Conservation (phyloP, 1,284 basidiomycete genomes). For the Cryptococcus sp. region DNA sequence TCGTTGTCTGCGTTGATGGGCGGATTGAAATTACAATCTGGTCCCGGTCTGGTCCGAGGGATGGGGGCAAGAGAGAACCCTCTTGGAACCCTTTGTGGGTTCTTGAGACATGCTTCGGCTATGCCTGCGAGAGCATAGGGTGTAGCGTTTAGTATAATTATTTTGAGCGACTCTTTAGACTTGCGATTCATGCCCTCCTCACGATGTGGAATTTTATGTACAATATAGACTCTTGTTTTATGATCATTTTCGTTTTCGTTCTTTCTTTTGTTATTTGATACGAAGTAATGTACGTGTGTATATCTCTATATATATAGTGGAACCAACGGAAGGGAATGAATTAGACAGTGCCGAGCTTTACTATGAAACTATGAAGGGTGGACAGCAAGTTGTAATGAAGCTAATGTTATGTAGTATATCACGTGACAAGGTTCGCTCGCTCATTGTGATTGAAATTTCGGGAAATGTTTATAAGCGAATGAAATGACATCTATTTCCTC, state of each 20-base stretch:
- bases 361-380: too few species aligned
- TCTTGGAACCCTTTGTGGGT: slow-evolving; percentile 27
- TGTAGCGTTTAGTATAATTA: not conserved
- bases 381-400: too few species aligned
- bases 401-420: too few species aligned
- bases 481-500: too few species aligned
- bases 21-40: slow-evolving; percentile 34
- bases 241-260: not conserved
- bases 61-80: slow-evolving; percentile 33
- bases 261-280: not conserved
- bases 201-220: too few species aligned
- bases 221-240: not conserved
- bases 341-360: too few species aligned
- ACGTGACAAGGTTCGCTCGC: too few species aligned
- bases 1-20: slow-evolving; percentile 30
- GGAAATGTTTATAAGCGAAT: too few species aligned
- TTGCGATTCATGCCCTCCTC: not conserved
- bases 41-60: slow-evolving; percentile 7
- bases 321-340: too few species aligned
- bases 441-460: too few species aligned
- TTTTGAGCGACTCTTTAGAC: not conserved
- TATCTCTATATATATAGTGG: too few species aligned
- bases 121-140: slow-evolving; percentile 11
- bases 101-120: slow-evolving; percentile 18
- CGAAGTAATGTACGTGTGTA: too few species aligned